A percentile compares a stretch with the other conserved stretches of the same genome.
phyloP scores from a whole-genome alignment of 2,329 filamentous ascomycete species.

The Trichoderma polysporum region DNA sequence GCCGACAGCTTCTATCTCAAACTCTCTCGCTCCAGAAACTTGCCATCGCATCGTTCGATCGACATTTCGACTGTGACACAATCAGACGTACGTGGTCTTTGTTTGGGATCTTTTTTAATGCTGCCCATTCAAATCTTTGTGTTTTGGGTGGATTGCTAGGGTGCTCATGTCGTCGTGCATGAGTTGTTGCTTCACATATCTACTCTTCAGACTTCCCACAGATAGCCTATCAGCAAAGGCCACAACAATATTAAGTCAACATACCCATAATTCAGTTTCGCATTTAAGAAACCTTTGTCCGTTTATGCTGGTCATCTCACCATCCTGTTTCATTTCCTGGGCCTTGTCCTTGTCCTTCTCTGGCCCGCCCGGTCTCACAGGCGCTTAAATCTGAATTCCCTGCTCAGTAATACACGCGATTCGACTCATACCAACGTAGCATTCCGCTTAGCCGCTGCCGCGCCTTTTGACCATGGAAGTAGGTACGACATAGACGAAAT shows the following conservation, averaged over 20 bases:
- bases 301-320: neutral
- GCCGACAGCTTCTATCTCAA: neutral
- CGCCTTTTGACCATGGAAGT: neutral
- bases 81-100: neutral
- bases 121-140: too few species aligned
- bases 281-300: neutral
- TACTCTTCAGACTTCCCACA: neutral
- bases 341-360: neutral
- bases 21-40: neutral
- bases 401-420: neutral
- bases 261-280: neutral
- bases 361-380: neutral
- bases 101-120: neutral
- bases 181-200: neutral
- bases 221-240: too few species aligned
- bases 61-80: neutral
- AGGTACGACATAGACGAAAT: neutral
- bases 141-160: neutral
- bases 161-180: neutral
- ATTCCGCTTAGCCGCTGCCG: constrained; percentile 12
- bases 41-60: neutral
- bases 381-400: constrained; percentile 4
- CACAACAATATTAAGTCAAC: neutral
- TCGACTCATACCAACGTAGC: neutral
- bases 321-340: neutral